Base-by-base conservation (phyloP, 148 eudicot genomes). In the Polygonum maritimum region DNA sequence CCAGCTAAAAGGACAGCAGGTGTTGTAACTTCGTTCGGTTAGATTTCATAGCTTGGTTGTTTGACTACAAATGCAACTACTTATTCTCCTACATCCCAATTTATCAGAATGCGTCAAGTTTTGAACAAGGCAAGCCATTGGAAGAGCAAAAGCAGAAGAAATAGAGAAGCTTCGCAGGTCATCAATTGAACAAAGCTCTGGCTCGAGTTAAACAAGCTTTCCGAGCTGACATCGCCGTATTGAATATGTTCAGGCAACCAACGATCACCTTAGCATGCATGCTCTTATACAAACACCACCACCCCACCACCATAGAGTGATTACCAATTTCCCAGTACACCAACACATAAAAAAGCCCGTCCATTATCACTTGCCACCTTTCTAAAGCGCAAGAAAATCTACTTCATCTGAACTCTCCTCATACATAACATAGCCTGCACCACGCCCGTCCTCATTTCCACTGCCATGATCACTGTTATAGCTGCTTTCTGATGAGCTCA, bases 321-420 rank as follows among this genome's bases (percentile, higher is more conserved):
- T 44, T 40, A 44, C 74, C 74, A 71, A 44, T 44, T 19, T 71
- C 13, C 10, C 74, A 71, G 51, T 18, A 31, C 58, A 54, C 6
- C 9, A 38, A 31, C 39, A 67, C 45, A 26, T 26, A 26, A 26
- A 36, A 39, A 11, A 11, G 38, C 38, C 26, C 41, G 1, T 36
- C 73, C 49, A 44, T 39, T 13, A 47, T 71, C 22, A n/a, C 48
- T 73, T 57, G 70, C 69, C 67, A 49, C 16, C 55, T 44, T 44
- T 38, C 69, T 40, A 57, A 35, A 38, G 36, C 73, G 74, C 74
- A 60, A 83, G 45, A 63, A 84, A 81, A 55, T 84, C 87, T 47
- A 86, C 67, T 63, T 88, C 89, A 35, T 88, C 92, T 31, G 88
- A 81, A 69, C 86, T 86, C 75, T 86, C 91, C 79, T 84, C 91